A percentile compares a stretch with the other conserved stretches of the same genome.
phyloP scores from a whole-genome alignment of 192 early-diverging fungal genomes.

The Coemansia reversa region DNA sequence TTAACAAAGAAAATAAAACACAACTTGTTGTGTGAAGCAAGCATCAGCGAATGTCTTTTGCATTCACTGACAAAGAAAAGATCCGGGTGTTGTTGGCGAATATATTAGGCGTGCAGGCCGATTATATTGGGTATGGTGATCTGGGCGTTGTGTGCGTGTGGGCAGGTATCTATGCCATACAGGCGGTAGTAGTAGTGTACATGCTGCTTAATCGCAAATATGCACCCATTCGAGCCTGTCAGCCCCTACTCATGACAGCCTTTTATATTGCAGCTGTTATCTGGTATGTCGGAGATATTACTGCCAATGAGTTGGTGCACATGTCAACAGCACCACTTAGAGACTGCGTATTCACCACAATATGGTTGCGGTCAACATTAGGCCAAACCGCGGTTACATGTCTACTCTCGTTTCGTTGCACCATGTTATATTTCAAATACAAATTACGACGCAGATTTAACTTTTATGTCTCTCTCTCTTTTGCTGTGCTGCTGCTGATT shows the following conservation, averaged over 20 bases:
- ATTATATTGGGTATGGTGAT: constrained; percentile 41
- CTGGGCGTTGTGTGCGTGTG: constrained; percentile 18
- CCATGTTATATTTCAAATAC: constrained; percentile 10
- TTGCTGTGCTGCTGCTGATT: background rate
- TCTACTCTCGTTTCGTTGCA: constrained; percentile 5
- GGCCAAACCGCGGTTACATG: constrained; percentile 21
- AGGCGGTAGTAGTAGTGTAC: constrained; percentile 26
- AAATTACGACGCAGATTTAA: background rate
- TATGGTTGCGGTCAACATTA: constrained; percentile 42
- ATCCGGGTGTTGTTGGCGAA: constrained; percentile 29
- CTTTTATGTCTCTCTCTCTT: background rate
- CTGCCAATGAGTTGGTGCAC: constrained; percentile 35
- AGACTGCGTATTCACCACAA: constrained; percentile 29
- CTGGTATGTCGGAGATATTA: constrained; percentile 44
- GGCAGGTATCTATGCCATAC: constrained; percentile 11
- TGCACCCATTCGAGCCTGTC: constrained; percentile 16
- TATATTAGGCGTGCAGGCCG: constrained; percentile 21
- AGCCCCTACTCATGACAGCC: constrained; percentile 3
- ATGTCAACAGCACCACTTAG: background rate
- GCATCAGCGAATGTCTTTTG: constrained; percentile 30
- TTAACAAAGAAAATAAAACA: background rate
- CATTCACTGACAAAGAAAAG: constrained; percentile 28
- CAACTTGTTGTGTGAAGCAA: background rate
- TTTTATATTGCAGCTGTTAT: constrained; percentile 15
- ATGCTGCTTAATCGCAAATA: constrained; percentile 29